phyloP scores from a whole-genome alignment of 1,284 basidiomycete species.

The Sparassis latifolia region DNA sequence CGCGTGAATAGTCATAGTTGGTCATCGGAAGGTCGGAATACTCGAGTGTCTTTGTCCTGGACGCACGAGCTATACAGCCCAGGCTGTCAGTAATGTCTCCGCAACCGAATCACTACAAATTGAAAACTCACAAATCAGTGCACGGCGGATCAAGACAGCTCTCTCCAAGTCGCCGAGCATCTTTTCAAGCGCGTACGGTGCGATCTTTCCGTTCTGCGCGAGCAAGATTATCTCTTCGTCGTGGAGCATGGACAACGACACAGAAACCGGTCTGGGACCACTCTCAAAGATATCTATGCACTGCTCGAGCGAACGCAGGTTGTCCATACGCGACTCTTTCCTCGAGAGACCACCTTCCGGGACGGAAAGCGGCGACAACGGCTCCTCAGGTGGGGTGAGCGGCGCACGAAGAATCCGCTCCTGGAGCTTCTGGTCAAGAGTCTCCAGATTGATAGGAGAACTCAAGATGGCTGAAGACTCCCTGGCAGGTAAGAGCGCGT shows the following conservation, averaged over 20 bases:
- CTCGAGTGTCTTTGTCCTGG: constrained; percentile 83
- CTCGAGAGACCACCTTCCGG: neutral
- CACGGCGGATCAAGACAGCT: constrained; percentile 84
- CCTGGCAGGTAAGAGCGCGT: constrained; percentile 15
- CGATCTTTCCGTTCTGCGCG: constrained; percentile 89
- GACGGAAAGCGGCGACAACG: constrained; percentile 10
- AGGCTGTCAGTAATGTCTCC: constrained; percentile 7
- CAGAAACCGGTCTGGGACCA: constrained; percentile 62
- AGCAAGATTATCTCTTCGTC: constrained; percentile 93
- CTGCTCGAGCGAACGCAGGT: constrained; percentile 65
- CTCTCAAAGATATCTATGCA: constrained; percentile 85
- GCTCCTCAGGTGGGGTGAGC: constrained; percentile 14
- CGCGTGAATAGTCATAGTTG: constrained; percentile 90
- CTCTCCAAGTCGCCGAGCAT: constrained; percentile 81
- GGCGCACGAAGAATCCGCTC: constrained; percentile 19
- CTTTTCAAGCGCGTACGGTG: constrained; percentile 93
- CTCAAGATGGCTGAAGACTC: constrained; percentile 12
- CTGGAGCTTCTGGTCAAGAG: constrained; percentile 30
- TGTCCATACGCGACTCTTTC: constrained; percentile 2
- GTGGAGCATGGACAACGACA: constrained; percentile 56
- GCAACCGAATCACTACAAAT: neutral
- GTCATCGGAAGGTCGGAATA: constrained; percentile 76
- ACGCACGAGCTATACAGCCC: constrained; percentile 65
- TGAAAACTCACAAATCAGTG: constrained; percentile 73
- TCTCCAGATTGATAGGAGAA: constrained; percentile 26